Evolutionary conservation across 768 basidiomycete genomes (phyloP), one percentile per base, ranked within the genome.

Genomic region (Botryobasidium botryosum): DNA sequence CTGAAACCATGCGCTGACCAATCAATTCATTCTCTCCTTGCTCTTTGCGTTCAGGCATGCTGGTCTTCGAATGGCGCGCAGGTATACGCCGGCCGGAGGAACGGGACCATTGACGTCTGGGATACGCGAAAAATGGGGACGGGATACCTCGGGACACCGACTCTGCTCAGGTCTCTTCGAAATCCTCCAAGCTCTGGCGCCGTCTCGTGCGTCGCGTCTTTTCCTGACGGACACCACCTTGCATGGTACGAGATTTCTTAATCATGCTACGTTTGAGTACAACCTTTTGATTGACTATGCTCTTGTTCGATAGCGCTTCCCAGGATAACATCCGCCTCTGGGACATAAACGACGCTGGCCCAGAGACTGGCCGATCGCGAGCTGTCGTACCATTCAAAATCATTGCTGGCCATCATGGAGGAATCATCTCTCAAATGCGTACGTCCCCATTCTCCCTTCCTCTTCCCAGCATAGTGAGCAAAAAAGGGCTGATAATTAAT

Each of bases 321-420:
- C 70, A 79, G 40, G 92, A 97, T 63, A 92, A 92, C 56, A 72
- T 97, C 50, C 73, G 92, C 10, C 61, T 96, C 31, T 96, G 91
- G 91, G n/a, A n/a, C n/a, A n/a, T n/a, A n/a, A 88, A 96, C 53
- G 80, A 83, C 10, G 72, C 77, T 10, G 83, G 87, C 46, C 75
- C 70, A 29, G 78, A 81, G 55, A 59, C 65, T 10, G 85, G 88
- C 51, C 67, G 68, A 15, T 69, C 59, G 40, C 43, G 26, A 48
- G 51, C 41, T 45, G 75, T 78, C 6, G 77, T 80, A 15, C 85
- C 78, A 44, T 96, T 92, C 69, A 90, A 87, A 64, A 90, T 96
- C 49, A 82, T 96, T 29, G 79, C 88, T 8, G 92, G 91, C 0
- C 92, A 94, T 63, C 86, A 94, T 62, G 90, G 91, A 29, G 92